These are phyloP conservation scores for Kalaharituber pfeilii DNA, from an alignment of 2,329 filamentous ascomycete species.

Conservation along the genomic window DNA sequence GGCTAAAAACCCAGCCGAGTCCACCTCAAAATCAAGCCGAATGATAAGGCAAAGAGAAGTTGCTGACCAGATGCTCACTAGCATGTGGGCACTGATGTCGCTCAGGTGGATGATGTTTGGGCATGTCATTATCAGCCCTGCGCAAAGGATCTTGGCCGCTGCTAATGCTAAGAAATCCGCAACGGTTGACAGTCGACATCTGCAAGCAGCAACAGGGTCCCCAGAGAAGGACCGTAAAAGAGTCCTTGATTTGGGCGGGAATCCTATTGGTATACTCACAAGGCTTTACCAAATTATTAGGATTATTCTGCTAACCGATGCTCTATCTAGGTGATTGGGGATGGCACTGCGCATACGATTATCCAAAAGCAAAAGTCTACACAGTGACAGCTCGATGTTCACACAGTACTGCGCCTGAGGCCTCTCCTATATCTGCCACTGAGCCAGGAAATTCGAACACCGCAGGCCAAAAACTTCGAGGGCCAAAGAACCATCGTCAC, in stretches of 20 bases:
- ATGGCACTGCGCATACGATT: slow-evolving; percentile 78
- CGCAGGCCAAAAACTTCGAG: slow-evolving; percentile 32
- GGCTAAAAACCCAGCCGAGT: slow-evolving; percentile 43
- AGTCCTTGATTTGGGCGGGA: slow-evolving; percentile 39
- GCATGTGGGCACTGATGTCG: slow-evolving; percentile 46
- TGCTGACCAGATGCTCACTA: slow-evolving; percentile 31
- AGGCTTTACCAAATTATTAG: slow-evolving; percentile 7
- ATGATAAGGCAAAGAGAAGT: slow-evolving; percentile 22
- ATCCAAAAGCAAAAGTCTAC: slow-evolving; percentile 70
- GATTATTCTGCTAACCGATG: too few species aligned
- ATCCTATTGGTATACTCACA: slow-evolving; percentile 38
- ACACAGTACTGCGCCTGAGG: slow-evolving; percentile 39
- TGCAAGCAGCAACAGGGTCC: not conserved
- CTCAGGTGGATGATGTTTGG: slow-evolving; percentile 43
- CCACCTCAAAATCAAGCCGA: slow-evolving; percentile 66
- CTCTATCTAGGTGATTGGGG: slow-evolving; percentile 54
- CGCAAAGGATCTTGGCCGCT: slow-evolving; percentile 22
- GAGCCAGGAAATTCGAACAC: slow-evolving; percentile 11
- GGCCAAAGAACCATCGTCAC: slow-evolving; percentile 73
- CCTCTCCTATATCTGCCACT: not conserved
- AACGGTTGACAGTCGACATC: slow-evolving; percentile 18
- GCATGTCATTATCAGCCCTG: slow-evolving; percentile 39
- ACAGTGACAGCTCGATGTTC: slow-evolving; percentile 62
- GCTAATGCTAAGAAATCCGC: slow-evolving; percentile 25
- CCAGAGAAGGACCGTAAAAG: slow-evolving; percentile 31